Evolutionary conservation across 163 green algal species (phyloP), one percentile per base, ranked within the genome.

Genomic region (Chlorella variabilis): DNA sequence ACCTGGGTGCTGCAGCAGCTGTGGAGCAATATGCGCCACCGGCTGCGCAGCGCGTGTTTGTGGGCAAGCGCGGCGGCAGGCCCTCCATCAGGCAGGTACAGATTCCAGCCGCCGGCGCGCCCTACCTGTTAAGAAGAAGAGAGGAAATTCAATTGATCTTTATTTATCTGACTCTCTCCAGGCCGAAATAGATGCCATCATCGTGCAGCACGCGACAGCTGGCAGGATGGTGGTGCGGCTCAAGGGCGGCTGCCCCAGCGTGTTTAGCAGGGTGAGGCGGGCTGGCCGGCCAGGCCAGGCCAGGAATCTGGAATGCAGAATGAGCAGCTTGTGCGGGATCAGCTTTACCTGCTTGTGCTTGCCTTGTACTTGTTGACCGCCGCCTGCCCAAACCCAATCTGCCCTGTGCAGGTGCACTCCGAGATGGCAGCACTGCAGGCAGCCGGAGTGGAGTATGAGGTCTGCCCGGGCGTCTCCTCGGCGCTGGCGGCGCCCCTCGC

Each of bases 401-500:
- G 20, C 1, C 13, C 15, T n/a, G 5, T 20, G 56, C 73, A 80
- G 73, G 54, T 80, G 36, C 65, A 83, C 56, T 89, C 83, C 41
- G 92, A 96, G 80, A 41, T 93, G 39, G 75, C 69, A 1, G 91
- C 90, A 29, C 83, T 93, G 36, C 34, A 63, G 23, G 78, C 68
- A 29, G 85, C 87, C 0, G 87, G 89, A 23, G 74, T 89, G 25
- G 5, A 54, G 3, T 90, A 78, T 27, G 87, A 94, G 49, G 62
- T 96, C 18, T 88, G 95, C 29, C 93, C 93, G 11, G 93, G 93
- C 1, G 67, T 97, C 0, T 94, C 89, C 0, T 94, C 91, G 2
- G 90, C 87, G 15, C 88, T 94, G 49, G 86, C 93, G n/a, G 91
- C 87, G 5, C 88, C 92, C 11, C 63, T 96, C 20, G 76, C 92